phyloP scores from a whole-genome alignment of 2,329 filamentous ascomycete genomes.

The Cladobotryum mycophilum region DNA sequence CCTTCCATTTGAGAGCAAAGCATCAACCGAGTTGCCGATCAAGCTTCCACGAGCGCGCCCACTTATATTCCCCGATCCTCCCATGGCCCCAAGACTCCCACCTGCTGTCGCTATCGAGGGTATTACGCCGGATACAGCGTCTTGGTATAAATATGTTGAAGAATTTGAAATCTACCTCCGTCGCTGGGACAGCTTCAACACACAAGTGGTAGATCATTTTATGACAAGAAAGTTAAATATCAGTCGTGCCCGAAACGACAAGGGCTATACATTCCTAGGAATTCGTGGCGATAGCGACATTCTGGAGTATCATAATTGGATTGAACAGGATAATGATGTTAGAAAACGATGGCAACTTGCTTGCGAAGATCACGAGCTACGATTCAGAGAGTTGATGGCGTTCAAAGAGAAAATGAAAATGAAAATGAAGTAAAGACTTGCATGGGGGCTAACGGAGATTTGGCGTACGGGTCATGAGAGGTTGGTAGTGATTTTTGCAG shows the following conservation, averaged over 20 bases:
- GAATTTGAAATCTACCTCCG: constrained; percentile 50
- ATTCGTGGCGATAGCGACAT: constrained; percentile 40
- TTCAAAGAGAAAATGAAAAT: constrained; percentile 38
- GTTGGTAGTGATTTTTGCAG: background rate
- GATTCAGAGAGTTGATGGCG: constrained; percentile 52
- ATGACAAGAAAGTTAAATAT: constrained; percentile 42
- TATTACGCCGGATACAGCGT: constrained; percentile 34
- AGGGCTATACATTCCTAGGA: constrained; percentile 41
- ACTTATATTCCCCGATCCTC: constrained; percentile 42
- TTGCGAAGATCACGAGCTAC: constrained; percentile 53
- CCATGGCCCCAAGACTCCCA: constrained; percentile 44
- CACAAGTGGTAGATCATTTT: constrained; percentile 51
- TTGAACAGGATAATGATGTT: constrained; percentile 60
- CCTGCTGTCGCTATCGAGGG: constrained; percentile 36
- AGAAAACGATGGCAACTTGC: constrained; percentile 54
- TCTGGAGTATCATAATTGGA: constrained; percentile 51
- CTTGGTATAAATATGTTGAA: constrained; percentile 46
- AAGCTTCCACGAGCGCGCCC: constrained; percentile 27
- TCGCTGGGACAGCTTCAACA: constrained; percentile 45
- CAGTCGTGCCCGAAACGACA: constrained; percentile 30
- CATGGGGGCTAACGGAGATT: background rate
- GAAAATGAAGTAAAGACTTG: background rate
- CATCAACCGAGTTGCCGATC: constrained; percentile 37
- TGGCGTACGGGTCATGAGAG: constrained; percentile 4
- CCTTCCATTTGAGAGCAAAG: constrained; percentile 50